Conservation (phyloP, 2,329 filamentous ascomycete species). For the Fusarium pseudograminearum region DNA sequence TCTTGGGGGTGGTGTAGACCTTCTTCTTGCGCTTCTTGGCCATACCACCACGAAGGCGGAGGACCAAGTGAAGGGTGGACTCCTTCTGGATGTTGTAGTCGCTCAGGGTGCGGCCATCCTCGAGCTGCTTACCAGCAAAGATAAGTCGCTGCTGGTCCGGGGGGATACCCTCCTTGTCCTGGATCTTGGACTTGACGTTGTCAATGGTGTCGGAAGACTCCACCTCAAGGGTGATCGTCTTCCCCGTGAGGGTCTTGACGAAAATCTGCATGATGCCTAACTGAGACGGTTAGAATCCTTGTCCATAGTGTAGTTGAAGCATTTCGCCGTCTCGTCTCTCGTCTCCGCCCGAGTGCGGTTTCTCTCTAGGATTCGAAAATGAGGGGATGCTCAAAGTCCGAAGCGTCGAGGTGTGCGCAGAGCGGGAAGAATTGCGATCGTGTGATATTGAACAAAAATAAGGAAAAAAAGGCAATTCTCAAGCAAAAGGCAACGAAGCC, state of each 20-base stretch:
- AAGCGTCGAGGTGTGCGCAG: constrained; percentile 27
- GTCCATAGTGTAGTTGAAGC: constrained; percentile 17
- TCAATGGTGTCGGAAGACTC: constrained; percentile 99
- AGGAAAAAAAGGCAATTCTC: constrained; percentile 42
- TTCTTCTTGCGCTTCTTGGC: constrained; percentile 99
- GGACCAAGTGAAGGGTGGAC: constrained; percentile 96
- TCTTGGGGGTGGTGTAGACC: constrained; percentile 99
- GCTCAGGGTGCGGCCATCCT: constrained; percentile 97
- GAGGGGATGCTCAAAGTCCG: constrained; percentile 22
- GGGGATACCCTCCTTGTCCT: constrained; percentile 99
- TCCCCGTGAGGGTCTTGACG: constrained; percentile 93
- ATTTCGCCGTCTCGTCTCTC: constrained; percentile 13
- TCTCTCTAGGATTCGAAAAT: constrained; percentile 26
- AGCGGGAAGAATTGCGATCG: constrained; percentile 21
- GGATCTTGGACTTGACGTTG: constrained; percentile 99
- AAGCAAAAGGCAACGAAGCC: constrained; percentile 50
- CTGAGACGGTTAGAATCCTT: constrained; percentile 57
- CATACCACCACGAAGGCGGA: constrained; percentile 93
- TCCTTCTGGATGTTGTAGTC: constrained; percentile 99
- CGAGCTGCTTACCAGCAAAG: constrained; percentile 99
- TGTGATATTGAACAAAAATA: constrained; percentile 10
- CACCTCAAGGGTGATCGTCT: constrained; percentile 99
- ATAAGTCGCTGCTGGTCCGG: constrained; percentile 99
- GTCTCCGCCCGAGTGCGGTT: constrained; percentile 11
- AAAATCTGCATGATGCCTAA: constrained; percentile 81